phyloP scores from a whole-genome alignment of 257 asterid species.

The Anisodus tanguticus region DNA sequence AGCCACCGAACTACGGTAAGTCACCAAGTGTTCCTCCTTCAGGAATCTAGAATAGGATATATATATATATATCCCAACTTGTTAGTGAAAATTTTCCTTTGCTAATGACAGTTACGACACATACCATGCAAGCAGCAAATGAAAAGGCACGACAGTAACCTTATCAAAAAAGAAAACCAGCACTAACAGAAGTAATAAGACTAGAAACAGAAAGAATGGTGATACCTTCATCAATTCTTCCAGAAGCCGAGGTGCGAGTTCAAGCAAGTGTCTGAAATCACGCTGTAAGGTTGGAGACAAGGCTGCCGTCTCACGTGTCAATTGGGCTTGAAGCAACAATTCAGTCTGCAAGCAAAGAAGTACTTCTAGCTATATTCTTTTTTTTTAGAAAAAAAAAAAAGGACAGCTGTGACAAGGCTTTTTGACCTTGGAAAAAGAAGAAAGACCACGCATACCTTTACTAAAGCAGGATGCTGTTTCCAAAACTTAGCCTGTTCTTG shows the following conservation, averaged over 20 bases:
- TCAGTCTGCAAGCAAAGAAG: conserved; percentile 70
- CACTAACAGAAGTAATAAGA: conserved; percentile 19
- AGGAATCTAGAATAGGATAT: too few species aligned
- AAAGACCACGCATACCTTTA: conserved; percentile 59
- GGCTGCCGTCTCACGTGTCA: conserved; percentile 87
- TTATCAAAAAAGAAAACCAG: neutral
- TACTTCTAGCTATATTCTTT: neutral
- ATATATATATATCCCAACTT: neutral
- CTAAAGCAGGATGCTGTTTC: conserved; percentile 98
- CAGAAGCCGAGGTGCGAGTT: conserved; percentile 96
- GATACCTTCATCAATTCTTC: conserved; percentile 97
- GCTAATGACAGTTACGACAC: neutral
- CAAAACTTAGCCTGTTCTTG: conserved; percentile 98
- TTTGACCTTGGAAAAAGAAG: conserved; percentile 34
- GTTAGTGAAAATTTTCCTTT: neutral
- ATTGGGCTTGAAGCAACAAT: conserved; percentile 93
- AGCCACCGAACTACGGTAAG: too few species aligned
- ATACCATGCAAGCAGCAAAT: conserved; percentile 18
- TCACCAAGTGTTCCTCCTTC: too few species aligned
- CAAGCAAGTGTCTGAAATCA: conserved; percentile 84
- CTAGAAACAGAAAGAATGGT: conserved; percentile 23
- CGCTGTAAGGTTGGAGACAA: conserved; percentile 76
- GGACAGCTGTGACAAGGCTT: conserved; percentile 28
- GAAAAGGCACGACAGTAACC: neutral
- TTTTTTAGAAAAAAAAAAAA: neutral